Evolutionary conservation across 371 early-diverging fungal species (phyloP).

Genomic region (Syncephalis fuscata): DNA sequence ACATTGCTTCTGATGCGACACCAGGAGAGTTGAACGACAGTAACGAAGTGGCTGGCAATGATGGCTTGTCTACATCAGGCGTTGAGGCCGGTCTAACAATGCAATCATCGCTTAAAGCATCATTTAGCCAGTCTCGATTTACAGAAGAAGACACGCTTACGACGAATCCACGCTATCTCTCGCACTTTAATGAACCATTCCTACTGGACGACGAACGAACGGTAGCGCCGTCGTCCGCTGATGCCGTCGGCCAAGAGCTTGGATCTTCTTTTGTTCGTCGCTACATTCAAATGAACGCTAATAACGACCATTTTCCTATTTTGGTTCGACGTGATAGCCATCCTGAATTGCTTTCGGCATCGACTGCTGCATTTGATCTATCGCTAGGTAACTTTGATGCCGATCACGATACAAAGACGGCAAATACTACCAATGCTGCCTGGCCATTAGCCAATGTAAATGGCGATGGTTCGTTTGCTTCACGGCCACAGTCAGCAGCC

Average conservation of each 20-base stretch:
- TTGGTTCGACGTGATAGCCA: slow-evolving; percentile 13
- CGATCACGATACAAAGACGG: no score
- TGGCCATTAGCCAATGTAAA: no score
- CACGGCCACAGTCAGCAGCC: no score
- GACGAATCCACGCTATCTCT: slow-evolving; percentile 9
- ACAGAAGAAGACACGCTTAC: slow-evolving; percentile 11
- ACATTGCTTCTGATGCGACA: no score
- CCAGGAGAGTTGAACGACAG: no score
- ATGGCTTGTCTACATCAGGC: no score
- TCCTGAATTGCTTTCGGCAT: slow-evolving; percentile 16
- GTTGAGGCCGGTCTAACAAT: no score
- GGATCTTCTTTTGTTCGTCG: slow-evolving; percentile 14
- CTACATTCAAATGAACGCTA: slow-evolving; percentile 15
- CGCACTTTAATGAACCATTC: slow-evolving; percentile 11
- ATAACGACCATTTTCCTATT: slow-evolving; percentile 17
- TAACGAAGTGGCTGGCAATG: no score
- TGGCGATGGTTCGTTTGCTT: no score
- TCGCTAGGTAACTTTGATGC: slow-evolving; percentile 12
- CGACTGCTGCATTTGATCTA: slow-evolving; percentile 22
- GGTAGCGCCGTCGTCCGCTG: not conserved
- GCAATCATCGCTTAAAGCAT: no score
- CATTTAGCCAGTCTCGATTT: not conserved
- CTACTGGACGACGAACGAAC: slow-evolving; percentile 11
- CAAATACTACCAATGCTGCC: no score
- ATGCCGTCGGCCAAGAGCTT: slow-evolving; percentile 6